Evolutionary conservation across 2,329 filamentous ascomycete genomes (phyloP).

Genomic region (Beauveria asiatica): DNA sequence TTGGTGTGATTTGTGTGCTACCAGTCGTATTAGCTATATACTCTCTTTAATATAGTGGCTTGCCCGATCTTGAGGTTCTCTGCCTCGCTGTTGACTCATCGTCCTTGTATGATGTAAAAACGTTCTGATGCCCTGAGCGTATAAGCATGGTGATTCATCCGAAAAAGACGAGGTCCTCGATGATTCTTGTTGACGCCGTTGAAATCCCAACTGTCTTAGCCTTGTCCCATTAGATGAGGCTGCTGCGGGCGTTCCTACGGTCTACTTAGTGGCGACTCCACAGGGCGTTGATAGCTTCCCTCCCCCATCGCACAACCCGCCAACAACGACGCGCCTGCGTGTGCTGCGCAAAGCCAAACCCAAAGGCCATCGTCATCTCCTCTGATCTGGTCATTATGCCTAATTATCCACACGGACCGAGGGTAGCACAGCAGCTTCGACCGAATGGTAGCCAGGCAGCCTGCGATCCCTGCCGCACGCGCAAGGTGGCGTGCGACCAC

Average conservation of each 20-base stretch:
- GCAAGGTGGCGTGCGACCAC: constrained; percentile 34
- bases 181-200: neutral
- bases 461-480: constrained; percentile 28
- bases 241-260: neutral
- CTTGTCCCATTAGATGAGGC: neutral
- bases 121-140: too few species aligned
- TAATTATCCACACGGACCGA: neutral
- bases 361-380: neutral
- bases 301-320: neutral
- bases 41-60: neutral
- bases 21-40: neutral
- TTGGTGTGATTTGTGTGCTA: neutral
- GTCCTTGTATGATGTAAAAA: neutral
- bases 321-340: neutral
- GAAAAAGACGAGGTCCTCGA: too few species aligned
- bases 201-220: neutral
- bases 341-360: neutral
- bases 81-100: neutral
- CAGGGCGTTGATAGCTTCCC: neutral
- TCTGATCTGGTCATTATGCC: too few species aligned
- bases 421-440: constrained; percentile 16
- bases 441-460: constrained; percentile 17
- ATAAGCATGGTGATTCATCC: too few species aligned
- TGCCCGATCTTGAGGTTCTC: neutral
- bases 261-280: neutral